These are phyloP conservation scores for Cytospora mali DNA, from an alignment of 2,329 filamentous ascomycete genomes.

Conservation along the genomic window DNA sequence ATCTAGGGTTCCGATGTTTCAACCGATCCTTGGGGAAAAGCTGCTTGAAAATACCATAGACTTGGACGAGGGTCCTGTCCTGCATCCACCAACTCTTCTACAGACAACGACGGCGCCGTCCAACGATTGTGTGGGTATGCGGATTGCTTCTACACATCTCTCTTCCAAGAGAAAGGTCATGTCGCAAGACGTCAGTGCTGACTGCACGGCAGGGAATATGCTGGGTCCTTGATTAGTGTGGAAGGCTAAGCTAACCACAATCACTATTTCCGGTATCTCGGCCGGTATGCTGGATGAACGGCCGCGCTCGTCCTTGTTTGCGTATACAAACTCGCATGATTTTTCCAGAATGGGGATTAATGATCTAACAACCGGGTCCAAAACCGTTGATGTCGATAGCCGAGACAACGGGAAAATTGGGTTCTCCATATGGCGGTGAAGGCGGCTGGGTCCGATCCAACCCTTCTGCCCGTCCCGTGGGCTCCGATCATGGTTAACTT, in stretches of 20 bases:
- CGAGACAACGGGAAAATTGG: conserved; percentile 15
- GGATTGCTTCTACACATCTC: not conserved
- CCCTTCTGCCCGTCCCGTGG: not conserved
- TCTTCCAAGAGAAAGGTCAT: not conserved
- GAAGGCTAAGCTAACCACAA: not conserved
- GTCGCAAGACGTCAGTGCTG: not conserved
- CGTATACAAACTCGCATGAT: conserved; percentile 9
- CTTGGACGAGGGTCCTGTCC: conserved; percentile 17
- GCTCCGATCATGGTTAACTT: not conserved
- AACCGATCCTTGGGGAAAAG: not conserved
- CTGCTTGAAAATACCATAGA: not conserved
- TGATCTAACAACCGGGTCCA: conserved; percentile 16
- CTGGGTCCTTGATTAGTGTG: not conserved
- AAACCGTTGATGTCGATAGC: conserved; percentile 16
- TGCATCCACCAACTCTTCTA: conserved; percentile 6
- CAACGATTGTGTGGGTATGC: not conserved
- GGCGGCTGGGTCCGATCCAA: conserved; percentile 20
- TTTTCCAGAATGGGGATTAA: conserved; percentile 8
- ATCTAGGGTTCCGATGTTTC: no score
- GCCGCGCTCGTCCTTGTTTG: conserved; percentile 7
- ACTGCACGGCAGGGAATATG: not conserved
- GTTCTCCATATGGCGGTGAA: conserved; percentile 24
- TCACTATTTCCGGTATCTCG: conserved; percentile 7
- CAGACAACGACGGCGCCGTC: not conserved
- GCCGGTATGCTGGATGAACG: not conserved